phyloP scores from a whole-genome alignment of 306 rosid genomes.

The Prinsepia uniflora region DNA sequence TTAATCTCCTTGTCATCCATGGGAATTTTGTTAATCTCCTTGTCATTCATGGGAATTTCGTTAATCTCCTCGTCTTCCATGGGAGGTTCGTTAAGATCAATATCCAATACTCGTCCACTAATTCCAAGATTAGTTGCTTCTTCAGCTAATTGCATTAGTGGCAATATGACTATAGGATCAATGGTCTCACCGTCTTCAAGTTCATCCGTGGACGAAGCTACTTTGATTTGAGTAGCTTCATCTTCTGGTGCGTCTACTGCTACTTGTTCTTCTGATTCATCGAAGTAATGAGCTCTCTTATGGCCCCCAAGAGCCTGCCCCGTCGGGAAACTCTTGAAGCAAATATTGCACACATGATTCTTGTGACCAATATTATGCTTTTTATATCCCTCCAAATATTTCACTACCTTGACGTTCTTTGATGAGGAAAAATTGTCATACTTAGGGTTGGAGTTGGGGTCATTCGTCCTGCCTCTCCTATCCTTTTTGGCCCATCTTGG shows the following conservation, averaged over 20 bases:
- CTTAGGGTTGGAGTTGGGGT: not conserved
- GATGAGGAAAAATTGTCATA: not conserved
- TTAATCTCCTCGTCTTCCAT: not conserved
- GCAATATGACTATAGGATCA: not conserved
- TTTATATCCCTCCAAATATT: not conserved
- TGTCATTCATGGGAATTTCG: too few relatives aligned
- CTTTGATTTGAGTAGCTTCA: not conserved
- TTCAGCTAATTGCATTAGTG: not conserved
- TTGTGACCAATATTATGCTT: not conserved
- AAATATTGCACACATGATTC: not conserved
- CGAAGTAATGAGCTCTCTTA: not conserved
- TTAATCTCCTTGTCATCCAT: too few relatives aligned
- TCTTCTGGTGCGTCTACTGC: not conserved
- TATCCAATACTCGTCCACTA: not conserved
- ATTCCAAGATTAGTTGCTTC: not conserved
- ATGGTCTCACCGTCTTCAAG: not conserved
- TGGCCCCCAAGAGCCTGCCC: conserved; percentile 18
- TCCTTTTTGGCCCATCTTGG: not conserved
- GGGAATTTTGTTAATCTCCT: not conserved
- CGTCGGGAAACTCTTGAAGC: not conserved
- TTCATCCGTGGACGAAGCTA: not conserved
- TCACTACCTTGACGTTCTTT: not conserved
- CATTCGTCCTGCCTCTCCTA: not conserved
- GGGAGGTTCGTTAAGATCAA: conserved; percentile 6
- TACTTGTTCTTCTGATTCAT: not conserved